Percentiles rank a stretch among this genome's conserved stretches.
phyloP scores from a whole-genome alignment of 805 yeast species.

The Myxozyma vanderwaltii region DNA sequence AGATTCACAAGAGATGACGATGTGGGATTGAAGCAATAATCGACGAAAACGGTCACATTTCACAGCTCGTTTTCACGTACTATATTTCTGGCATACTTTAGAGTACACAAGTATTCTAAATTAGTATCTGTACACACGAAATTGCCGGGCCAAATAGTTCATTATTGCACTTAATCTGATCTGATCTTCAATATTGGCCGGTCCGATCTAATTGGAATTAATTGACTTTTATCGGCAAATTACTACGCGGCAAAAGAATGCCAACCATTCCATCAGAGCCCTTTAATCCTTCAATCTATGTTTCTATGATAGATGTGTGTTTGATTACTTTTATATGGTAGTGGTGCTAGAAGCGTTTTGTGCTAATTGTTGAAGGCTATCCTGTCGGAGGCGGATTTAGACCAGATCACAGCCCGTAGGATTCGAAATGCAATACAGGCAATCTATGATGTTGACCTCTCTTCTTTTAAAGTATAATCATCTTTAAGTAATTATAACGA shows the following conservation, averaged over 20 bases:
- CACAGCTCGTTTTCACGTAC: no score
- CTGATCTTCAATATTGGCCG: no score
- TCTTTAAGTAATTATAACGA: neutral
- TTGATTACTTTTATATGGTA: neutral
- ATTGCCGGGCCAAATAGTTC: no score
- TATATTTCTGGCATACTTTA: no score
- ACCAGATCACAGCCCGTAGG: constrained; percentile 68
- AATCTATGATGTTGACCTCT: constrained; percentile 60
- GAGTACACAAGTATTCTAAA: no score
- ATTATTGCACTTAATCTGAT: no score
- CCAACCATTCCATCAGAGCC: constrained; percentile 16
- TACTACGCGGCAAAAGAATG: neutral
- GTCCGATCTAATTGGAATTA: neutral
- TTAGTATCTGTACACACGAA: no score
- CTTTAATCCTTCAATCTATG: constrained; percentile 17
- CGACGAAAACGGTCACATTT: no score
- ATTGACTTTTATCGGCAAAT: neutral
- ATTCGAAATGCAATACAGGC: constrained; percentile 73
- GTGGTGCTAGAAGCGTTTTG: neutral
- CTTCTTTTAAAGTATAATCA: constrained; percentile 43
- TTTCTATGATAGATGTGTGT: constrained; percentile 19
- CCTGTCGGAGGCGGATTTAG: constrained; percentile 67
- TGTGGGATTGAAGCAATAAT: no score
- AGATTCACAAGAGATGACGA: no score
- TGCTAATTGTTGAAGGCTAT: constrained; percentile 56